These are phyloP conservation scores for Cryptococcus deneoformans DNA, from an alignment of 1,284 basidiomycete species.

Conservation along the genomic window DNA sequence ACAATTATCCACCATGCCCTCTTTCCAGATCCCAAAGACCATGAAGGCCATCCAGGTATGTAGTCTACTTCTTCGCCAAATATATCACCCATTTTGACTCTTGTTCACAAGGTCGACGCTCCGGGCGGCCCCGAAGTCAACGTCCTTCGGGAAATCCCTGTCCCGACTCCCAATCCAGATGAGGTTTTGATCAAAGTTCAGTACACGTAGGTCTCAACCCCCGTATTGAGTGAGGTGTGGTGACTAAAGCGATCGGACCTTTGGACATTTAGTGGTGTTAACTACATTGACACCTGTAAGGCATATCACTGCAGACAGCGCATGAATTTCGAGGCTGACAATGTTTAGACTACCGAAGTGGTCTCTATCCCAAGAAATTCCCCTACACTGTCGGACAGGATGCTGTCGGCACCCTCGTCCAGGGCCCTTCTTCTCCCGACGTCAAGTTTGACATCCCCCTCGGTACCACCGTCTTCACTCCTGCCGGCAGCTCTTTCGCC, in stretches of 20 bases:
- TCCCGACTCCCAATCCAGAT: slow-evolving; percentile 61
- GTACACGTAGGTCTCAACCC: slow-evolving; percentile 24
- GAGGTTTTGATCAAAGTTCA: slow-evolving; percentile 77
- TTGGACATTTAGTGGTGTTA: slow-evolving; percentile 59
- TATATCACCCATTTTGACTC: not conserved
- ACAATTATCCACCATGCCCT: not conserved
- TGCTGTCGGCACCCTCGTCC: slow-evolving; percentile 68
- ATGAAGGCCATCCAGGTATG: slow-evolving; percentile 54
- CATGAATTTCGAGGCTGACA: not conserved
- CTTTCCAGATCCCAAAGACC: slow-evolving; percentile 46
- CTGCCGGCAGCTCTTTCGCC: slow-evolving; percentile 61
- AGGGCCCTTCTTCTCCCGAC: slow-evolving; percentile 57
- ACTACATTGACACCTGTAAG: slow-evolving; percentile 61
- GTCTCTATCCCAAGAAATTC: slow-evolving; percentile 56
- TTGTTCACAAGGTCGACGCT: slow-evolving; percentile 44
- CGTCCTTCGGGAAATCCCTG: slow-evolving; percentile 57
- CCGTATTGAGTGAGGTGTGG: not conserved
- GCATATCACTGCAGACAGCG: too few relatives aligned
- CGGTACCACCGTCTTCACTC: slow-evolving; percentile 53
- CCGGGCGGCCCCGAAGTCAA: slow-evolving; percentile 71
- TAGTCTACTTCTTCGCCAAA: not conserved
- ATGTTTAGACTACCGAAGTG: slow-evolving; percentile 42
- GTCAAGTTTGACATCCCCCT: slow-evolving; percentile 45
- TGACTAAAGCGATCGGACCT: too few relatives aligned
- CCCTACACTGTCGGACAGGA: slow-evolving; percentile 75